Evolutionary conservation across 2,329 filamentous ascomycete species (phyloP), one percentile per base, ranked within the genome.

Genomic region (Sclerotinia trifoliorum): DNA sequence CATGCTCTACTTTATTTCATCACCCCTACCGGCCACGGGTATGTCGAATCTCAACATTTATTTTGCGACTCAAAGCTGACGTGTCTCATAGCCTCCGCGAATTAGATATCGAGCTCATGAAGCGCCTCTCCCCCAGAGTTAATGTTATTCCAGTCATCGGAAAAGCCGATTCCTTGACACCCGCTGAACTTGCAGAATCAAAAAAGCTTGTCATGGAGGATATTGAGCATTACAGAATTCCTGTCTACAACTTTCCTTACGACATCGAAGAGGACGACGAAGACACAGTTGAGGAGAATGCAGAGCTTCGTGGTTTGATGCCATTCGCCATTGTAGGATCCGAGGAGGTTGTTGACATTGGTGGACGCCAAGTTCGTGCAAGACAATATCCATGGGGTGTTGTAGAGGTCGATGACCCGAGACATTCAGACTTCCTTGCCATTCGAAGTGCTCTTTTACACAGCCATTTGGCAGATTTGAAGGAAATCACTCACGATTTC

Each of bases 161-260:
- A 78, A 97, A 97, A 81, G 95, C 95, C 79, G 95, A 99, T 80
- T 96, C 95, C 29, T 90, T 99, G 72, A 99, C 95, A 68, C 95
- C 95, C 51, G 90, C 92, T 74, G 95, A 99, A 84, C 86, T 99
- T 72, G 95, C 95, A 74, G 95, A 99, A 83, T 98, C 94, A 75
- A 99, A 99, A 89, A 99, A 98, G 86, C 88, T 99, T 71, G 94
- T 99, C 78, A 99, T 99, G 95, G 95, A 99, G 85, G 95, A 99
- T 80, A 99, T 99, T 76, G 95, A 99, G 83, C 95, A 99, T 83
- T 99, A 99, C 85, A 91, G 95, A 79, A 99, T 99, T 76, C 95
- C 95, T 58, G 94, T 99, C 73, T 99, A 99, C 88, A 99, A 99
- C 87, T 99, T 99, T 86, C 95, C 95, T 62, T 99, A 99, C 84